These are phyloP conservation scores for Papiliotrema nemorosa DNA, from an alignment of 1,284 basidiomycete species.

Conservation along the genomic window DNA sequence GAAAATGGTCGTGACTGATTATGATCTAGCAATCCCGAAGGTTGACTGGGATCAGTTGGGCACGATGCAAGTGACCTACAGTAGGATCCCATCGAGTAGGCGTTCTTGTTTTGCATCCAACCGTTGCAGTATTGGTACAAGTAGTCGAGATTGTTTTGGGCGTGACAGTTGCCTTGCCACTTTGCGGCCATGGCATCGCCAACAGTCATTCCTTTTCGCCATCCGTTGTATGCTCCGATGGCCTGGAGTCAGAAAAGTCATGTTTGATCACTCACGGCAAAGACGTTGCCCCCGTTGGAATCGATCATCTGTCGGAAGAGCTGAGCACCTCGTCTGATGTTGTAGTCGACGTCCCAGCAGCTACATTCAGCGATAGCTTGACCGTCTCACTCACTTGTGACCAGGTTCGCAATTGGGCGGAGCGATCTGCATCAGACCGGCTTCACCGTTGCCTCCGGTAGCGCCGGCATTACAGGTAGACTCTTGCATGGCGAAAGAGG, in stretches of 20 bases:
- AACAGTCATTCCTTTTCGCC: conserved; percentile 61
- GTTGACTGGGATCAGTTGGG: conserved; percentile 11
- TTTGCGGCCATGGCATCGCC: conserved; percentile 60
- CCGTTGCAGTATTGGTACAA: conserved; percentile 73
- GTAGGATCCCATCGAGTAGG: conserved; percentile 63
- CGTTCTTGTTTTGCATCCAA: conserved; percentile 65
- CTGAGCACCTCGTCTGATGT: conserved; percentile 49
- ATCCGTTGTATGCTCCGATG: conserved; percentile 77
- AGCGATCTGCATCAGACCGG: conserved; percentile 80
- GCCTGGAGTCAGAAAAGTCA: conserved; percentile 30
- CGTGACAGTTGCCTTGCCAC: conserved; percentile 58
- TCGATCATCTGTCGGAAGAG: conserved; percentile 51
- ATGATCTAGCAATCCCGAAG: conserved; percentile 18
- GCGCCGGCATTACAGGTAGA: conserved; percentile 66
- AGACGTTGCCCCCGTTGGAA: conserved; percentile 58
- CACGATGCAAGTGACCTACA: conserved; percentile 32
- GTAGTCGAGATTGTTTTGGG: conserved; percentile 63
- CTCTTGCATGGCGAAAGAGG: conserved; percentile 80
- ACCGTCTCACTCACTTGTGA: neutral
- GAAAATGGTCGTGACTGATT: neutral
- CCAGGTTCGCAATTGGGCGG: conserved; percentile 64
- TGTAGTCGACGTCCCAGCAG: conserved; percentile 55
- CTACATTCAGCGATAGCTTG: too few species aligned
- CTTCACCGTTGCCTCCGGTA: conserved; percentile 72
- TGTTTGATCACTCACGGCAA: conserved; percentile 39